Base-by-base conservation (phyloP, 192 early-diverging fungal species). In the Gryganskiella cystojenkinii region DNA sequence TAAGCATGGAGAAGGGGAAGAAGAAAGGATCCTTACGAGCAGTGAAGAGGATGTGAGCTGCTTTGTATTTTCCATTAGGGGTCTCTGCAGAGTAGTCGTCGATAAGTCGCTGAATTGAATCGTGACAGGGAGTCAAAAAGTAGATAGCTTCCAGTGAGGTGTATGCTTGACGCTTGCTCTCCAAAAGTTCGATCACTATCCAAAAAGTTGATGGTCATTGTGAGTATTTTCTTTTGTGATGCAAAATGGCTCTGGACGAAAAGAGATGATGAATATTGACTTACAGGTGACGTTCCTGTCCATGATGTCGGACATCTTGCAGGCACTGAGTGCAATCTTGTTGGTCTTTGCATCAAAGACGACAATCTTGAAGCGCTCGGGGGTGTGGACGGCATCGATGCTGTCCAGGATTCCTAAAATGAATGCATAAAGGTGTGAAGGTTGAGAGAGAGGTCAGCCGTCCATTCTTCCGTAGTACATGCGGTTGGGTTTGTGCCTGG, bases 351-450 rank as follows among this genome's bases (percentile, higher is more conserved):
- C 81, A 85, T 96, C 94, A 0, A 95, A 88, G 13, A 96, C 91
- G 4, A 95, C 79, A 61, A 96, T 87, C 79, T 96, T 96, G 92
- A 91, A 96, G 61, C 85, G 81, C 54, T 85, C 86, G 17, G 90
- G 83, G 15, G 92, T 90, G 64, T 93, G 86, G 24, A 94, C 85
- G 0, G 92, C 83, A 72, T 87, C 84, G 64, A 96, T 91, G 84
- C 92, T 92, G 54, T 95, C 93, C 54, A 91, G 59, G 57, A 89
- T 66, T 17, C 85, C 87, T 89, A 80, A 9, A 11, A 34, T 28
- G 31, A 3, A 24, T 62, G 33, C 37, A 10, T 31, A 17, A 42
- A 49, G n/a, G 13, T 17, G 47, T 56, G 24, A 4, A 37, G 27
- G 28, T 0, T 27, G 14, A 15, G 10, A 61, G 13, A 50, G 56